These are phyloP conservation scores for Paramarasmius palmivorus DNA, from an alignment of 1,284 basidiomycete species.

Conservation along the genomic window DNA sequence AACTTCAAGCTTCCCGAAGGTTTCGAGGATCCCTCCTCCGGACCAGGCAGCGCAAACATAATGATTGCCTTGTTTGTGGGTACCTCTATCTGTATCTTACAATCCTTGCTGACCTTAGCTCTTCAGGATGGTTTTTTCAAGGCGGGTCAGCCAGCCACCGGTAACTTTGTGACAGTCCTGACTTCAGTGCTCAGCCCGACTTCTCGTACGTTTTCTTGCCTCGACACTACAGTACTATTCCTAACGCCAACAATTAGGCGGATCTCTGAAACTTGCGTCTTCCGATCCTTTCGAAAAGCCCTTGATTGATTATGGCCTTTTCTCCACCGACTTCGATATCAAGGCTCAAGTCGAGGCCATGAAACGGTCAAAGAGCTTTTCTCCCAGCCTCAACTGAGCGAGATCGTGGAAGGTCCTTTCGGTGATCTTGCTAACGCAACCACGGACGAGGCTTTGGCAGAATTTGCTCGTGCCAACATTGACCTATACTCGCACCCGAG, in stretches of 20 bases:
- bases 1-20: background rate
- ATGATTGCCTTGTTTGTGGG: no score
- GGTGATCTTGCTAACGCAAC: no score
- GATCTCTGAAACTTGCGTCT: background rate
- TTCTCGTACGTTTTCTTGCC: slow-evolving; percentile 2
- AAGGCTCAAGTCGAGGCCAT: background rate
- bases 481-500: no score
- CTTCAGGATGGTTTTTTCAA: background rate
- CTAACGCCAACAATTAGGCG: background rate
- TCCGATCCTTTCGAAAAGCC: slow-evolving; percentile 3
- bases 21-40: slow-evolving; percentile 17
- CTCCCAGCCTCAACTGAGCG: background rate
- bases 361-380: background rate
- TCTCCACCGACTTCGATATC: background rate
- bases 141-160: background rate
- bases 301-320: background rate
- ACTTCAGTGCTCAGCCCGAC: background rate
- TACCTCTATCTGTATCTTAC: no score
- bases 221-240: background rate
- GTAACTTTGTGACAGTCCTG: background rate
- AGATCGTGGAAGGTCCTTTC: no score
- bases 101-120: background rate
- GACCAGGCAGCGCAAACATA: slow-evolving; percentile 8
- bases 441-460: no score
- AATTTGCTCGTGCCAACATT: no score